Percentiles rank a stretch among this genome's conserved stretches.
phyloP scores from a whole-genome alignment of 495 filamentous ascomycete genomes.

The Podospora conica region DNA sequence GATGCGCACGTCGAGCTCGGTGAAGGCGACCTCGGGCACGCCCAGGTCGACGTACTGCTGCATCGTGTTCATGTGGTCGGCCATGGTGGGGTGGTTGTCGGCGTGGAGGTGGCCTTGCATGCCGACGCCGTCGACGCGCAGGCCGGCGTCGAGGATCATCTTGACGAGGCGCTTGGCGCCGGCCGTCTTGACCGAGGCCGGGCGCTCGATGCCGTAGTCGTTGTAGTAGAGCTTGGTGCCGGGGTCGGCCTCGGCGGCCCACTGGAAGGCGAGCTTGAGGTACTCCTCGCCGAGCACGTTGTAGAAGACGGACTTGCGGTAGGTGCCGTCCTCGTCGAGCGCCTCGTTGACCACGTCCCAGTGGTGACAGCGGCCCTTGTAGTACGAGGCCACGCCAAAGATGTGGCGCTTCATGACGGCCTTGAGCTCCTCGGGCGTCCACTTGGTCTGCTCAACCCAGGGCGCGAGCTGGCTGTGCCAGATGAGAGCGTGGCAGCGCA shows the following conservation, averaged over 20 bases:
- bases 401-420: slow-evolving; percentile 51
- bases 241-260: slow-evolving; percentile 48
- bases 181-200: slow-evolving; percentile 23
- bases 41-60: slow-evolving; percentile 42
- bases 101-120: slow-evolving; percentile 58
- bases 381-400: slow-evolving; percentile 46
- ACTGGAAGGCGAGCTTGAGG: slow-evolving; percentile 51
- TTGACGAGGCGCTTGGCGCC: slow-evolving; percentile 51
- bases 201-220: slow-evolving; percentile 60
- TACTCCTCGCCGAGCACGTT: slow-evolving; percentile 51
- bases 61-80: slow-evolving; percentile 45
- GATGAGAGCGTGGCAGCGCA: slow-evolving; percentile 55
- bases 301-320: slow-evolving; percentile 51
- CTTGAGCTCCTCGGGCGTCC: slow-evolving; percentile 47
- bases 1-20: slow-evolving; percentile 58
- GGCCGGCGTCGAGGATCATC: slow-evolving; percentile 45
- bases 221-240: slow-evolving; percentile 62
- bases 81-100: slow-evolving; percentile 44
- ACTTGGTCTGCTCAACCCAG: slow-evolving; percentile 49
- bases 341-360: slow-evolving; percentile 68
- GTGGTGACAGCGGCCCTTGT: slow-evolving; percentile 49
- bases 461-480: slow-evolving; percentile 56
- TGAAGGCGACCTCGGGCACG: slow-evolving; percentile 55
- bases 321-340: slow-evolving; percentile 61
- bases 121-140: slow-evolving; percentile 60